A percentile compares a stretch with the other conserved stretches of the same genome.
phyloP scores from a whole-genome alignment of 2,329 filamentous ascomycete species.

The Amauroascus verrucosus region DNA sequence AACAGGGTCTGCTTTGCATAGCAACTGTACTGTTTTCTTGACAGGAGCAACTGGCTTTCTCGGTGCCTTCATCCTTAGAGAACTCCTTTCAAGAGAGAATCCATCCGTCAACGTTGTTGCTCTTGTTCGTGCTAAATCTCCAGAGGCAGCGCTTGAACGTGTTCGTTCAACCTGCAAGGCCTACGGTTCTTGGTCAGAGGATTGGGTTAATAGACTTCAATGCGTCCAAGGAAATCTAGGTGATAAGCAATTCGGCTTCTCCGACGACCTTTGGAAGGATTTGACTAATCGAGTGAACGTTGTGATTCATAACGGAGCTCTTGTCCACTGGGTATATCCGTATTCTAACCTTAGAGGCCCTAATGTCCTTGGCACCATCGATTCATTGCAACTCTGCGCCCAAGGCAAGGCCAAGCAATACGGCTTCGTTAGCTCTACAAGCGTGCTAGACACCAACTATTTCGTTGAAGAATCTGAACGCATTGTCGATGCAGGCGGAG shows the following conservation, averaged over 20 bases:
- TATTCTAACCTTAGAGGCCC: constrained; percentile 61
- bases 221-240: constrained; percentile 64
- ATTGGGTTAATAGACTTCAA: constrained; percentile 46
- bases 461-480: constrained; percentile 64
- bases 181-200: constrained; percentile 68
- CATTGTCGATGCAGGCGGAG: constrained; percentile 49
- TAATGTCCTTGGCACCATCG: constrained; percentile 75
- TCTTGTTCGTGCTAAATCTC: constrained; percentile 61
- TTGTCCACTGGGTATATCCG: constrained; percentile 66
- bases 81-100: constrained; percentile 55
- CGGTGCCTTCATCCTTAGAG: constrained; percentile 66
- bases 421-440: constrained; percentile 73
- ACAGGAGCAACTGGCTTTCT: constrained; percentile 89
- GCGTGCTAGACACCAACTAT: constrained; percentile 69
- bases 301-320: constrained; percentile 72
- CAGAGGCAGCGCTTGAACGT: constrained; percentile 51
- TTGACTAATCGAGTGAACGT: constrained; percentile 59
- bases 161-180: constrained; percentile 58
- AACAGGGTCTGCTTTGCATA: constrained; percentile 27
- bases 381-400: constrained; percentile 65
- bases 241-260: constrained; percentile 63
- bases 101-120: constrained; percentile 56
- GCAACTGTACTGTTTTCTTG: constrained; percentile 57
- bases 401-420: constrained; percentile 68
- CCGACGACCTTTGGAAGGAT: constrained; percentile 52